Evolutionary conservation across 352 stramenopile species (phyloP).

Genomic region (Lagenidium giganteum): DNA sequence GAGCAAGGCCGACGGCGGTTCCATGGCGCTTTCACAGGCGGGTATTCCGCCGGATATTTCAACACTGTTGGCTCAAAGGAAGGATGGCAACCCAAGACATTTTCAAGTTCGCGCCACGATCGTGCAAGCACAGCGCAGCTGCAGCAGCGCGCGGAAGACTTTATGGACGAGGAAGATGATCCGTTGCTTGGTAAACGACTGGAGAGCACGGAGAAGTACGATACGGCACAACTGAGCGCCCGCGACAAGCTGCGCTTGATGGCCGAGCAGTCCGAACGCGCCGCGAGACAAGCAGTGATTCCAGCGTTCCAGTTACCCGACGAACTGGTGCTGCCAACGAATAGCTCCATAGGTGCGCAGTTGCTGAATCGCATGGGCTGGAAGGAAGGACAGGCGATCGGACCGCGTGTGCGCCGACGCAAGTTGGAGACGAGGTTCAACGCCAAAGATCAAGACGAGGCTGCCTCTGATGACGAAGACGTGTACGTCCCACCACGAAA

Average conservation of each 20-base stretch:
- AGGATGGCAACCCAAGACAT: conserved; percentile 82
- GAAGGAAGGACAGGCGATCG: conserved; percentile 88
- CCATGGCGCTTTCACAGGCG: conserved; percentile 92
- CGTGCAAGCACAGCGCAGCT: too few relatives aligned
- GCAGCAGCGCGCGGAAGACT: conserved; percentile 86
- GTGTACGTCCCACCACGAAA: conserved; percentile 60
- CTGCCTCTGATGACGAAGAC: conserved; percentile 21
- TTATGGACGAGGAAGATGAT: conserved; percentile 94
- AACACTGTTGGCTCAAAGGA: conserved; percentile 90
- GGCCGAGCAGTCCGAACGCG: conserved; percentile 16
- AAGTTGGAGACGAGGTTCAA: conserved; percentile 27
- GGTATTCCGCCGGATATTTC: conserved; percentile 92
- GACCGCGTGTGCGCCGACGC: conserved; percentile 47
- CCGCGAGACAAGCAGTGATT: too few relatives aligned
- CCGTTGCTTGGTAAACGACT: conserved; percentile 78
- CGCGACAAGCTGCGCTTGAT: conserved; percentile 26
- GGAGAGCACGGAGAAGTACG: conserved; percentile 61
- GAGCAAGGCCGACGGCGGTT: conserved; percentile 77
- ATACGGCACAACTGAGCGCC: conserved; percentile 42
- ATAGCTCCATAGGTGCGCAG: conserved; percentile 77
- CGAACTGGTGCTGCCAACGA: conserved; percentile 64
- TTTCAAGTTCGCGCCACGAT: conserved; percentile 72
- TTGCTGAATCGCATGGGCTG: conserved; percentile 87
- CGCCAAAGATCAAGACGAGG: conserved; percentile 2
- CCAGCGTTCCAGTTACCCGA: conserved; percentile 52